A percentile compares a stretch with the other conserved stretches of the same genome.
Conservation (phyloP, 768 basidiomycete genomes). For the Boletales sp. region DNA sequence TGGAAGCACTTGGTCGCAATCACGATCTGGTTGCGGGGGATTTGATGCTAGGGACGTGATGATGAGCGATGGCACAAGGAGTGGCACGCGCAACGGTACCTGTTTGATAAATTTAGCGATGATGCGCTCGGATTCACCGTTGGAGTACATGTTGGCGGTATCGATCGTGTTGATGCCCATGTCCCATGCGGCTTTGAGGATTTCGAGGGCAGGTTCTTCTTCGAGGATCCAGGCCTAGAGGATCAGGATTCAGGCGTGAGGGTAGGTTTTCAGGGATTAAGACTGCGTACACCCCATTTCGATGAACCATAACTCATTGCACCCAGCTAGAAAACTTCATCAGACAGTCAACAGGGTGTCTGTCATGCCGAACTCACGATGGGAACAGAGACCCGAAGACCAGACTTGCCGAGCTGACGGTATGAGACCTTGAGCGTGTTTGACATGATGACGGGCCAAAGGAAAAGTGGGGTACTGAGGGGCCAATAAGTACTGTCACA, state of each 20-base stretch:
- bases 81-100: background rate
- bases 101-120: conserved; percentile 36
- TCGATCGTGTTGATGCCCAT: conserved; percentile 40
- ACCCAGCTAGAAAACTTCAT: conserved; percentile 18
- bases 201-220: conserved; percentile 26
- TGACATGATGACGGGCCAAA: no score
- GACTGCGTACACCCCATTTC: conserved; percentile 22
- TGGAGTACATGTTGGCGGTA: conserved; percentile 36
- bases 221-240: conserved; percentile 24
- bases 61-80: background rate
- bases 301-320: conserved; percentile 25
- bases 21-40: conserved; percentile 31
- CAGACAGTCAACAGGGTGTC: background rate
- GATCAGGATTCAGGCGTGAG: background rate
- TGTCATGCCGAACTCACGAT: conserved; percentile 19
- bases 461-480: no score
- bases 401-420: conserved; percentile 30
- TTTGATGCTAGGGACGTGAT: conserved; percentile 20
- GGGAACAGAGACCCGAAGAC: conserved; percentile 33
- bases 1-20: conserved; percentile 28
- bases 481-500: no score
- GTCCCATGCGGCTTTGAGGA: conserved; percentile 39
- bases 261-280: background rate
- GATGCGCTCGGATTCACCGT: conserved; percentile 36
- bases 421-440: conserved; percentile 19